Evolutionary conservation across 2,329 filamentous ascomycete species (phyloP).

Genomic region (Pyrenophora graminea): DNA sequence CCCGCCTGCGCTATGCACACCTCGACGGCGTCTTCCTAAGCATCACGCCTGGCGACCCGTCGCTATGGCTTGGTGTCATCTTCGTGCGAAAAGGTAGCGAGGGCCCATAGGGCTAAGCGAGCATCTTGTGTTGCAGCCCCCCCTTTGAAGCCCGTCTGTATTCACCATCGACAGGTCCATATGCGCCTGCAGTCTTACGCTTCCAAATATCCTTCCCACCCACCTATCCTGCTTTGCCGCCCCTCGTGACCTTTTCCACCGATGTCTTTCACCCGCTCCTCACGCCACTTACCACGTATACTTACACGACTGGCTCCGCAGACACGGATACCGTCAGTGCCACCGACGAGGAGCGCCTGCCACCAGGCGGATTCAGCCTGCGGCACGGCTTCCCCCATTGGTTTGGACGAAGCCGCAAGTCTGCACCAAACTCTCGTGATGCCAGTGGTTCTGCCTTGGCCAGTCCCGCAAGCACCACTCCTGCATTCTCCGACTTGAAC

Average conservation of each 20-base stretch:
- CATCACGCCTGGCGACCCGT: conserved; percentile 78
- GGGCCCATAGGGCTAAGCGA: conserved; percentile 19
- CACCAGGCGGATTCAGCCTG: conserved; percentile 87
- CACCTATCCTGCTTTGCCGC: conserved; percentile 77
- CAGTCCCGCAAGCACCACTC: conserved; percentile 21
- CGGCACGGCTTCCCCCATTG: conserved; percentile 88
- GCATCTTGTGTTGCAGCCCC: conserved; percentile 11
- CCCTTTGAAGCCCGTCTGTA: conserved; percentile 11
- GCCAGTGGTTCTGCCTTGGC: conserved; percentile 37
- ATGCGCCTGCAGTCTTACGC: conserved; percentile 81
- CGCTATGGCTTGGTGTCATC: conserved; percentile 85
- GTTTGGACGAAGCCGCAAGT: conserved; percentile 62
- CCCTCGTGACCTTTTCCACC: conserved; percentile 83
- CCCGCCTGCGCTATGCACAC: conserved; percentile 78
- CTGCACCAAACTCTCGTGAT: conserved; percentile 37
- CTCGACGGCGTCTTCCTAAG: conserved; percentile 87
- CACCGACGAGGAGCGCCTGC: conserved; percentile 78
- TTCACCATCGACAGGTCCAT: conserved; percentile 69
- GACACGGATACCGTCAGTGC: conserved; percentile 80
- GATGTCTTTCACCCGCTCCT: conserved; percentile 96
- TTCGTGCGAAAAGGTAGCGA: conserved; percentile 82
- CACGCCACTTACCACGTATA: conserved; percentile 91
- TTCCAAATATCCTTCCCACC: conserved; percentile 89
- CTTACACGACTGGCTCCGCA: conserved; percentile 76
- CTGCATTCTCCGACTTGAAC: not conserved